Conservation (phyloP, 169 alveolate genomes). For the Miamiensis avidus region DNA sequence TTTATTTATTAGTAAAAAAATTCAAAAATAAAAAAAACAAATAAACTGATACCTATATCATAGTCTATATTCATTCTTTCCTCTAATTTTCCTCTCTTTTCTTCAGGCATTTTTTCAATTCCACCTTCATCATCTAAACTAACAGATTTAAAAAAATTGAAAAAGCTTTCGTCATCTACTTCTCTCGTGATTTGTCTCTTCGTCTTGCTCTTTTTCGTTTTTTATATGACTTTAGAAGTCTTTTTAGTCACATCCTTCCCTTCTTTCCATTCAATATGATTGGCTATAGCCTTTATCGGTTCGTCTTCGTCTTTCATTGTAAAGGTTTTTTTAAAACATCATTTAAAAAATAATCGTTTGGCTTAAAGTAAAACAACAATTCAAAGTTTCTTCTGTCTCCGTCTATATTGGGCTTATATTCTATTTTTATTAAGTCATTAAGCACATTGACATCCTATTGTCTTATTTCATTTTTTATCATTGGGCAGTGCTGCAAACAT, state of each 20-base stretch:
- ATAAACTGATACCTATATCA: too few species aligned
- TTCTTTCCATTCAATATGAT: constrained; percentile 75
- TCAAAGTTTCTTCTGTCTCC: too few species aligned
- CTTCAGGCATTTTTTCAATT: constrained; percentile 45
- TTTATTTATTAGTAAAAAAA: too few species aligned
- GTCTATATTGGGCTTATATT: neutral
- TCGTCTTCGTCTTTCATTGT: neutral
- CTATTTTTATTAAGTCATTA: neutral
- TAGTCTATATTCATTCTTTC: constrained; percentile 65
- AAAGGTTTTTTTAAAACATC: neutral
- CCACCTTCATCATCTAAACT: constrained; percentile 51
- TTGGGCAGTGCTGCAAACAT: neutral
- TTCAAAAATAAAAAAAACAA: too few species aligned
- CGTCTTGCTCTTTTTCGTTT: constrained; percentile 56
- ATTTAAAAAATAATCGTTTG: neutral
- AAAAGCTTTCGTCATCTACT: constrained; percentile 64
- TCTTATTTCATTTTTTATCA: neutral
- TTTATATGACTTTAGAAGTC: constrained; percentile 64
- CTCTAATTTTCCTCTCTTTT: constrained; percentile 36
- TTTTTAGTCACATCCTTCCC: constrained; percentile 66
- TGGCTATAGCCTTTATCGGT: constrained; percentile 52
- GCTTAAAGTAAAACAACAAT: neutral
- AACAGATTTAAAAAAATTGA: constrained; percentile 68
- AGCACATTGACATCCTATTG: neutral
- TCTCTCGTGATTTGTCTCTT: constrained; percentile 44